Evolutionary conservation across 1,284 basidiomycete species (phyloP), one percentile per base, ranked within the genome.

Genomic region (Apiotrichum brassicae): DNA sequence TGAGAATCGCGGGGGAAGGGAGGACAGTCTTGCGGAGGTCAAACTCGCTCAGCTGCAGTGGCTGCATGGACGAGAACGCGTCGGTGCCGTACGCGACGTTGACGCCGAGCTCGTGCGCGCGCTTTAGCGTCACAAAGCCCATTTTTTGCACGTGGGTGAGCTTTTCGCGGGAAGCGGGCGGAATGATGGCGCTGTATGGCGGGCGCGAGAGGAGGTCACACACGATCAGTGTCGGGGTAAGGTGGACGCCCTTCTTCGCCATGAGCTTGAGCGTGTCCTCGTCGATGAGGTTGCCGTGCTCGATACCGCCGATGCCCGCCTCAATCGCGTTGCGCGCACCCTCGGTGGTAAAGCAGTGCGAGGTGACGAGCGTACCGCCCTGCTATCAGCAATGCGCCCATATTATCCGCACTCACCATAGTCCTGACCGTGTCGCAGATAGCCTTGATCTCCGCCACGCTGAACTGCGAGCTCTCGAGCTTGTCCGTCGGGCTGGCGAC

Each of bases 391-490:
- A 13, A 20, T 8, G 33, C 11, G 14, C 13, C 33, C 11, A 24
- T 24, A 8, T 23, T 16, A 35, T 50, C 57, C 13, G 55, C 16
- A 39, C 39, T 28, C 25, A 47, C 76, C 76, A 77, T 78, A 46
- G 76, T 73, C 51, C 56, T 60, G 44, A 73, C 76, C 0, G 76
- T 77, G n/a, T 64, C 70, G 3, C 76, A 77, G 52, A 78, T 76
- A 0, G 77, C 77, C 14, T 59, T 61, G 14, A 79, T 68, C 63
- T 79, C 77, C 16, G 78, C 76, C 0, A 72, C 64, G 0, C 74
- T 72, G 55, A 75, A 78, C 57, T 79, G 78, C 0, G 77, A 66
- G 2, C 72, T 74, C 57, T 79, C 77, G 34, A 79, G 76, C 0
- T 71, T 70, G 53, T 79, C 78, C 6, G 53, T 58, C 0, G 46